Conservation (phyloP, 1,284 basidiomycete species). For the Cronartium quercuum region DNA sequence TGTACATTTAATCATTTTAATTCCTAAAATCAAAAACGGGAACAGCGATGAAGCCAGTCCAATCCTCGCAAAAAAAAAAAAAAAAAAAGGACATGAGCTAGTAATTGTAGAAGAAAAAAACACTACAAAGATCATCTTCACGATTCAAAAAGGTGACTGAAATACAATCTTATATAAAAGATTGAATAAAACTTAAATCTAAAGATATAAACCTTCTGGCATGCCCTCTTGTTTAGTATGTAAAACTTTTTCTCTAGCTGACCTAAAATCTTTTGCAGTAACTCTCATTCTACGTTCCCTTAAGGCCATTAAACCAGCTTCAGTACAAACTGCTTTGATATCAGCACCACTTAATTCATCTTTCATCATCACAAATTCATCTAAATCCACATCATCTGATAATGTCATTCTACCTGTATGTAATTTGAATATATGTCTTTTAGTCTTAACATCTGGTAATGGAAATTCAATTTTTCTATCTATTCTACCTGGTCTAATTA, state of each 20-base stretch:
- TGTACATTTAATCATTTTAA: too few species aligned
- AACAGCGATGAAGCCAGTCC: too few species aligned
- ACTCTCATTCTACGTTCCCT: slow-evolving; percentile 95
- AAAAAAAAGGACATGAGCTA: too few species aligned
- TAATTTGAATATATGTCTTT: slow-evolving; percentile 94
- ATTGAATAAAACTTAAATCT: not conserved
- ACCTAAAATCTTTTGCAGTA: slow-evolving; percentile 78
- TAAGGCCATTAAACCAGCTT: slow-evolving; percentile 88
- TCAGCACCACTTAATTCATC: slow-evolving; percentile 96
- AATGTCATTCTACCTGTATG: slow-evolving; percentile 97
- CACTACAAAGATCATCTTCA: too few species aligned
- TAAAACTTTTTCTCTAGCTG: slow-evolving; percentile 81
- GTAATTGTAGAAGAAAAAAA: too few species aligned
- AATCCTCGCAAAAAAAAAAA: too few species aligned
- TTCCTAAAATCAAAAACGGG: too few species aligned
- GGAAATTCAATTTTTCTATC: slow-evolving; percentile 79
- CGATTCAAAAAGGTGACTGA: too few species aligned
- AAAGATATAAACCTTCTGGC: slow-evolving; percentile 50
- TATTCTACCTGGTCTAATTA: slow-evolving; percentile 96
- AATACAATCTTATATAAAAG: too few species aligned
- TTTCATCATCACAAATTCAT: slow-evolving; percentile 92
- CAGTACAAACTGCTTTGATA: slow-evolving; percentile 93
- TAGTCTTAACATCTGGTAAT: slow-evolving; percentile 78
- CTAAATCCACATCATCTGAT: slow-evolving; percentile 82
- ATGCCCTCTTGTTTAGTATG: slow-evolving; percentile 93